These are phyloP conservation scores for Conticribra guillardii DNA, from an alignment of 108 stramenopile genomes.

Conservation along the genomic window DNA sequence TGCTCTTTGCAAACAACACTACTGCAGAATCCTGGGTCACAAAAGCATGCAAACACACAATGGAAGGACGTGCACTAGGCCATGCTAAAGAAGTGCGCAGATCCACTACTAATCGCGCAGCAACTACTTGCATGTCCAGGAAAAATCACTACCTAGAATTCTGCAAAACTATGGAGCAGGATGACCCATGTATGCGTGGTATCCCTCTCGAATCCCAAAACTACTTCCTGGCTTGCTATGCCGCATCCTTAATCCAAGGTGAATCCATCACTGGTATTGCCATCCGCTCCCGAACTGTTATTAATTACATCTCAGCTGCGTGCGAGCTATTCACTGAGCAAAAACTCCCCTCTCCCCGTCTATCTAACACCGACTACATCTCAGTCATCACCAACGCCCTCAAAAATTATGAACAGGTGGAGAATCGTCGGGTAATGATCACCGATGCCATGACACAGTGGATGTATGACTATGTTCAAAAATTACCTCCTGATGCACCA, in stretches of 20 bases:
- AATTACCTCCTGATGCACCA: not conserved
- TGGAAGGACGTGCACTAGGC: not conserved
- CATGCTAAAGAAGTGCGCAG: not conserved
- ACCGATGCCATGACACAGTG: constrained; percentile 5
- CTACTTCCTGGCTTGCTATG: constrained; percentile 18
- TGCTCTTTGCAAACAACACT: constrained; percentile 2
- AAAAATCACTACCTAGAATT: constrained; percentile 8
- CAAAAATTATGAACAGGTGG: constrained; percentile 4
- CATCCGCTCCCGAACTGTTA: not conserved
- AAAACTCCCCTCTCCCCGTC: not conserved
- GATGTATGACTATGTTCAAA: not conserved
- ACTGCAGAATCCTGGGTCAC: constrained; percentile 1
- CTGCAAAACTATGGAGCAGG: not conserved
- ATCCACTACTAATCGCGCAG: constrained; percentile 12
- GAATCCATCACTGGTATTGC: not conserved
- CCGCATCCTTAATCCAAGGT: constrained; percentile 1
- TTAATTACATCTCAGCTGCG: constrained; percentile 1
- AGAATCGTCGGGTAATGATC: constrained; percentile 23
- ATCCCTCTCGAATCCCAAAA: not conserved
- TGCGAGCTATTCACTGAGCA: not conserved
- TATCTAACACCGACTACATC: not conserved
- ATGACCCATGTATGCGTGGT: not conserved
- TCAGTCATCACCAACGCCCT: not conserved
- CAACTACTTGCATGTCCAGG: constrained; percentile 7
- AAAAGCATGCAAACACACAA: not conserved